A percentile compares a stretch with the other conserved stretches of the same genome.
phyloP scores from a whole-genome alignment of 2,329 filamentous ascomycete genomes.

The Talaromyces atroroseus region DNA sequence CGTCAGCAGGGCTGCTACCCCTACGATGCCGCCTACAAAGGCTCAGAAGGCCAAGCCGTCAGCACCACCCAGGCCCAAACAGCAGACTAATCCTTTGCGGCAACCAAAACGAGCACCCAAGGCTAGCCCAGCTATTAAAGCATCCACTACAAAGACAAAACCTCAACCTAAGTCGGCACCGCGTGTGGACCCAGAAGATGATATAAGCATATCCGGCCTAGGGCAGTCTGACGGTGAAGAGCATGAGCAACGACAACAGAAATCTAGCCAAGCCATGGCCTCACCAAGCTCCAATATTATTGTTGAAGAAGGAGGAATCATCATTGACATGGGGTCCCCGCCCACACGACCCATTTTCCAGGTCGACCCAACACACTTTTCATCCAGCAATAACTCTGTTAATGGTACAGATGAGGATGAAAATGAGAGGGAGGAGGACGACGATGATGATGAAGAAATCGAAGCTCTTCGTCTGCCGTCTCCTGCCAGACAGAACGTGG shows the following conservation, averaged over 20 bases:
- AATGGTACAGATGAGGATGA: conserved; percentile 30
- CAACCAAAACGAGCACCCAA: conserved; percentile 14
- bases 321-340: conserved; percentile 46
- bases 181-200: conserved; percentile 21
- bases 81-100: conserved; percentile 11
- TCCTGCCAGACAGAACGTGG: conserved; percentile 24
- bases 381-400: conserved; percentile 36
- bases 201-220: conserved; percentile 21
- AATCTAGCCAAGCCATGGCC: conserved; percentile 26
- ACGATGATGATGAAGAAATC: conserved; percentile 28
- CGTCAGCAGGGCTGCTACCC: conserved; percentile 30
- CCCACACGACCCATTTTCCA: conserved; percentile 32
- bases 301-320: conserved; percentile 43
- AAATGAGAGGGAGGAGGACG: conserved; percentile 29
- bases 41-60: conserved; percentile 23
- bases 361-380: conserved; percentile 38
- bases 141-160: conserved; percentile 10
- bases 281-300: conserved; percentile 41
- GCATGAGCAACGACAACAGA: conserved; percentile 13
- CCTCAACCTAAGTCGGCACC: conserved; percentile 21
- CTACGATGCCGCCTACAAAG: conserved; percentile 26
- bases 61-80: conserved; percentile 18
- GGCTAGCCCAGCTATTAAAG: background rate
- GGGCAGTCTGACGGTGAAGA: conserved; percentile 29
- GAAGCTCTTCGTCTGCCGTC: conserved; percentile 34